Percentiles rank a stretch among this genome's conserved stretches.
These are phyloP conservation scores for Musa beccarii DNA, from an alignment of 176 grass and related monocot genomes.

Conservation along the genomic window DNA sequence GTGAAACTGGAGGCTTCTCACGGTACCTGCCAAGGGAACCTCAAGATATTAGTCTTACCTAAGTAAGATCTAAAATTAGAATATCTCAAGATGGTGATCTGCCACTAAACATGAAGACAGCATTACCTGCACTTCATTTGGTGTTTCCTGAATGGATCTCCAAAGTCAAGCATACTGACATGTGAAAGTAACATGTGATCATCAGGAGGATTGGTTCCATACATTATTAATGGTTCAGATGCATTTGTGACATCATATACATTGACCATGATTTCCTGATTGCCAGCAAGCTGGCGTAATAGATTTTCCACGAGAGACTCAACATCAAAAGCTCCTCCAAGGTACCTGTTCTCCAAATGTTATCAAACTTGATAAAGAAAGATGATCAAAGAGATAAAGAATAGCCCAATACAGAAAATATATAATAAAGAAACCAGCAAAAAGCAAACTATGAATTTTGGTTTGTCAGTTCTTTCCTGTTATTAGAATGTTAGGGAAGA, in stretches of 20 bases:
- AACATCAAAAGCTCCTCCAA: slow-evolving; percentile 95
- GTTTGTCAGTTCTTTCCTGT: background rate
- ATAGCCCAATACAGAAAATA: background rate
- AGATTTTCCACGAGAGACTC: slow-evolving; percentile 95
- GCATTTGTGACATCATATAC: slow-evolving; percentile 86
- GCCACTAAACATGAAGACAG: slow-evolving; percentile 9
- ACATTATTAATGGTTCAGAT: slow-evolving; percentile 84
- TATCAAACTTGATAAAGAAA: background rate
- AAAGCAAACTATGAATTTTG: background rate
- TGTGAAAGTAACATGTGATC: slow-evolving; percentile 45
- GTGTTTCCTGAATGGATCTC: slow-evolving; percentile 82
- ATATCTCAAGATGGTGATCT: slow-evolving; percentile 5
- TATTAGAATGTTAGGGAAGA: background rate
- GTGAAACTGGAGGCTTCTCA: slow-evolving; percentile 54
- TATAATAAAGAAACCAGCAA: background rate
- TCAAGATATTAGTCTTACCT: slow-evolving; percentile 2
- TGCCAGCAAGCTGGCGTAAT: slow-evolving; percentile 78
- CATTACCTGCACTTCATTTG: slow-evolving; percentile 92
- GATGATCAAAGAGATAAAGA: background rate
- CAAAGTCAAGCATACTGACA: slow-evolving; percentile 76
- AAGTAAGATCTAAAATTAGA: slow-evolving; percentile 9
- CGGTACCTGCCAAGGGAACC: slow-evolving; percentile 59
- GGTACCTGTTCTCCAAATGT: slow-evolving; percentile 43
- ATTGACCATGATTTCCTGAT: slow-evolving; percentile 92
- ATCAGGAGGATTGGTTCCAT: slow-evolving; percentile 71